Evolutionary conservation across 208 protist genomes (phyloP), one percentile per base, ranked within the genome.

Genomic region (Borovskyia barvae): DNA sequence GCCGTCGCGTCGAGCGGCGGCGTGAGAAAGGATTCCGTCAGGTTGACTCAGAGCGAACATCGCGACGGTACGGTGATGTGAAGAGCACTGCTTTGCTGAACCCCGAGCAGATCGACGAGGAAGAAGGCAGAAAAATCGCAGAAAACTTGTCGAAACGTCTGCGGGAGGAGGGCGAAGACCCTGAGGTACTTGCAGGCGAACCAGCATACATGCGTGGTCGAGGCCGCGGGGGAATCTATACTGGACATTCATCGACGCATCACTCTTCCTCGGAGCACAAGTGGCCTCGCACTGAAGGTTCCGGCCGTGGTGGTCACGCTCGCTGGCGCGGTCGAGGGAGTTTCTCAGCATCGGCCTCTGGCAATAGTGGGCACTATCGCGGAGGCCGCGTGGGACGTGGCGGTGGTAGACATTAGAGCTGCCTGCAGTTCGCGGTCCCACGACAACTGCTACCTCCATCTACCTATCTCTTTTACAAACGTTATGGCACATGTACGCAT

Each of bases 41-140:
- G 66, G 40, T 95, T 52, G 77, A 68, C 43, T 54, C 85, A 3
- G 74, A 82, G 3, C 85, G 88, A 36, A 50, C 64, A 11, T 92
- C 88, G 3, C 73, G 88, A 7, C 82, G 85, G 32, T 95, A 95
- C 57, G 80, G 85, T 22, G 72, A 92, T 30, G 75, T 92, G 5
- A 50, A 59, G 26, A 83, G 65, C 45, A 95, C 88, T 9, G 72
- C 66, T 20, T 51, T 95, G 5, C 65, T 95, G 17, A 79, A 91
- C 51, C 49, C 72, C 24, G 66, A 71, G 9, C 57, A 74, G 47
- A 72, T 85, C 48, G 66, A 50, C 33, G 77, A 78, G 33, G 65
- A 70, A 48, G 80, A 89, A 41, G 88, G 77, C 2, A 47, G 62
- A 22, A 59, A 67, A n/a, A 82, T 91, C 54, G 64, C 68, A 0